These are phyloP conservation scores for Pseudocercospora vitis DNA, from an alignment of 2,329 filamentous ascomycete genomes.

Conservation along the genomic window DNA sequence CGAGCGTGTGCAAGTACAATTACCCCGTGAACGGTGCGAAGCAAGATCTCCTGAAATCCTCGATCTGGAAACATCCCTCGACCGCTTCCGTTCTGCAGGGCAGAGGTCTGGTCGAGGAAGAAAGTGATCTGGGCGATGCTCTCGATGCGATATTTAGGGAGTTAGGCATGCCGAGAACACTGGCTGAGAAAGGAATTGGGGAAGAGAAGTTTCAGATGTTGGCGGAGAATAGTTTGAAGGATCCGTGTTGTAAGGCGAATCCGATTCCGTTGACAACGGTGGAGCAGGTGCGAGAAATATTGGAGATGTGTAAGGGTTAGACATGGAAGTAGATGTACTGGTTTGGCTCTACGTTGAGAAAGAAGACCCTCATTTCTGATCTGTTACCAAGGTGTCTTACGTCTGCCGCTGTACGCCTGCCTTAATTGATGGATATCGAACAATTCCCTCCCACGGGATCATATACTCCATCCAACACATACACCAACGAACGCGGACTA, in stretches of 20 bases:
- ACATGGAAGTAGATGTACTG: no score
- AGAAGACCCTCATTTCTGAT: no score
- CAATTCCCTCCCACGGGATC: no score
- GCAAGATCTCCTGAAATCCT: constrained; percentile 45
- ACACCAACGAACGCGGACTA: no score
- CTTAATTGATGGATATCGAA: no score
- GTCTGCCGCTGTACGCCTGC: no score
- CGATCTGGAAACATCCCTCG: constrained; percentile 43
- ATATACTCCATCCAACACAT: no score
- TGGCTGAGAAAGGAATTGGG: constrained; percentile 54
- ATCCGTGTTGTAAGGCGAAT: constrained; percentile 54
- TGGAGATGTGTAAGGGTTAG: constrained; percentile 40
- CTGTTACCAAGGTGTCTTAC: no score
- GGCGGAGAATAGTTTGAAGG: constrained; percentile 52
- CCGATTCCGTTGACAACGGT: constrained; percentile 51
- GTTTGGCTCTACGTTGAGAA: no score
- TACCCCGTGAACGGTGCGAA: constrained; percentile 36
- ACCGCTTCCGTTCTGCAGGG: constrained; percentile 42
- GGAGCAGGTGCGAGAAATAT: constrained; percentile 54
- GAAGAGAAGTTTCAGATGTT: constrained; percentile 51
- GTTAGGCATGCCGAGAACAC: constrained; percentile 54
- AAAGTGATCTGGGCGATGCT: constrained; percentile 52
- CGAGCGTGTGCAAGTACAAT: constrained; percentile 59
- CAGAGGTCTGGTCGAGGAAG: constrained; percentile 30
- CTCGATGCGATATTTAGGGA: constrained; percentile 53